These are phyloP conservation scores for Sporisorium exsertum DNA, from an alignment of 1,284 basidiomycete genomes.

Conservation along the genomic window DNA sequence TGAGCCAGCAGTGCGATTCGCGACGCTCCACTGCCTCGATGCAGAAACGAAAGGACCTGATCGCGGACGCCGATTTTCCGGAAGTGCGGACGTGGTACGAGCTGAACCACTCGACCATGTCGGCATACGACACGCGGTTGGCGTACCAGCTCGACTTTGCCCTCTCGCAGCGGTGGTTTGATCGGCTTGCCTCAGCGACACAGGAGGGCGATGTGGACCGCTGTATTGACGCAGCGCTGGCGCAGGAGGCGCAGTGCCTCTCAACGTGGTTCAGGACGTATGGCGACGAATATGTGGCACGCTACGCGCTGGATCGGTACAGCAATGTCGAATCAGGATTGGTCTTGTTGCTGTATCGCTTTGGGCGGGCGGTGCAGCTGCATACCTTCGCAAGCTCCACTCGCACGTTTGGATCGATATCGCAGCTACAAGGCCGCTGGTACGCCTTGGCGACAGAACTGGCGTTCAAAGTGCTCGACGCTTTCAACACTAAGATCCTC, in stretches of 20 bases:
- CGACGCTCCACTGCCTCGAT: neutral
- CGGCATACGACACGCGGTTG: slow-evolving; percentile 28
- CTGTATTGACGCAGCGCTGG: slow-evolving; percentile 10
- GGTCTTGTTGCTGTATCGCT: slow-evolving; percentile 16
- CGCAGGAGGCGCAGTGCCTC: slow-evolving; percentile 18
- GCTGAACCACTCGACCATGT: slow-evolving; percentile 19
- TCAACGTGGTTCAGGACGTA: slow-evolving; percentile 29
- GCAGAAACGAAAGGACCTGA: slow-evolving; percentile 17
- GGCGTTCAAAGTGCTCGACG: slow-evolving; percentile 29
- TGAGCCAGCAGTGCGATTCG: slow-evolving; percentile 29
- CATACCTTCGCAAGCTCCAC: neutral
- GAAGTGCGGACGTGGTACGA: slow-evolving; percentile 33
- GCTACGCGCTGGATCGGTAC: slow-evolving; percentile 34
- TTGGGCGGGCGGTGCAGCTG: slow-evolving; percentile 20
- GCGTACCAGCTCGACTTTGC: slow-evolving; percentile 43
- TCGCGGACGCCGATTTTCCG: slow-evolving; percentile 24
- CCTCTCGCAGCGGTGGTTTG: slow-evolving; percentile 9
- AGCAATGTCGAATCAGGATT: slow-evolving; percentile 26
- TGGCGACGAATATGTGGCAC: slow-evolving; percentile 30
- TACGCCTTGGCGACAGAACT: slow-evolving; percentile 14
- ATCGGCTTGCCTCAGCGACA: neutral
- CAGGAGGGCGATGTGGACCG: slow-evolving; percentile 8
- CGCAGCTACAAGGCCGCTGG: slow-evolving; percentile 20
- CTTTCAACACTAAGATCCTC: slow-evolving; percentile 24
- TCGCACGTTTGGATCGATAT: neutral